Evolutionary conservation across 495 filamentous ascomycete genomes (phyloP), one percentile per base, ranked within the genome.

Genomic region (Pseudoneurospora amorphoporcata): DNA sequence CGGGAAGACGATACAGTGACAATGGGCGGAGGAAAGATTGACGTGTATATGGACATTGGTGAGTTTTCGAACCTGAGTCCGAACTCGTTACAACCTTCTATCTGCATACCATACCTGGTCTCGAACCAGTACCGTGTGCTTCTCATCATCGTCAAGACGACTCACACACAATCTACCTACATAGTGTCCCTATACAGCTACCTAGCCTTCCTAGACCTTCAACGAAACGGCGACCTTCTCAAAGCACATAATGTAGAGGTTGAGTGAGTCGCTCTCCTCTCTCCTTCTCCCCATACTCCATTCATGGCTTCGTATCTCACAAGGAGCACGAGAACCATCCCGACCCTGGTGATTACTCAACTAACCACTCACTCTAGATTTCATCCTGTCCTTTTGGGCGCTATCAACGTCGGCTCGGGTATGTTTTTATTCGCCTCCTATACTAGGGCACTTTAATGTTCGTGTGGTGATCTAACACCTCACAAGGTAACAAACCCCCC

Each of bases 331-430:
- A 70, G 42, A 71, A 73, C 17, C 8, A 70, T 45, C 12, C 17
- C 4, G n/a, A 61, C 19, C 45, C 9, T 61, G 72, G 6, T 35
- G 53, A 65, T 35, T 35, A 65, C 53, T 35, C 32, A 29, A 39
- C 39, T 19, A 37, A 58, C 29, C 68, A 40, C 6, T 41, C 9
- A n/a, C 68, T 19, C n/a, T 70, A 92, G 90, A 73, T 86, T 89
- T 70, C 84, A 90, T 75, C 92, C 92, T 16, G 81, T 93, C 68
- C 89, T 94, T 75, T 82, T 94, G n/a, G 91, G 90, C 68, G 92
- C 87, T 29, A 87, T 94, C 75, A 93, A 91, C 75, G 85, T 81
- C 38, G 87, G 83, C 32, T 88, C 87, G 43, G 89, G 89, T 90
- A 78, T 69, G 81, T 78, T 68, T 9, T 14, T 8, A 19, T 32